A percentile compares a stretch with the other conserved stretches of the same genome.
These are phyloP conservation scores for Colletotrichum lentis DNA, from an alignment of 2,329 filamentous ascomycete genomes.

Conservation along the genomic window DNA sequence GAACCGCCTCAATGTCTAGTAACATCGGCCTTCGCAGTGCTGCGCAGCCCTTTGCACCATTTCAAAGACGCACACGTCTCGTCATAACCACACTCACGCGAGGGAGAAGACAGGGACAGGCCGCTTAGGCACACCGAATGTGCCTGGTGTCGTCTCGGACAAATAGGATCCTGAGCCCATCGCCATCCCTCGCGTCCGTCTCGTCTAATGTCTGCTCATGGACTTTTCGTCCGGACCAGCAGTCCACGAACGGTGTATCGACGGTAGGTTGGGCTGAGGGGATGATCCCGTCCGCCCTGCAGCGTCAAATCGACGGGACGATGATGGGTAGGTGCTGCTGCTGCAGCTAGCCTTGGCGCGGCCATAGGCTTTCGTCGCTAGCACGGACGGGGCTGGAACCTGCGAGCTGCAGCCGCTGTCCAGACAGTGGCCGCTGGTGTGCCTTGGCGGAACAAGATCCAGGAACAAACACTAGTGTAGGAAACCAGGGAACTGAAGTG, in stretches of 20 bases:
- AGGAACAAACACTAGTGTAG: neutral
- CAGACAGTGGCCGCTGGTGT: neutral
- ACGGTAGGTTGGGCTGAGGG: constrained; percentile 22
- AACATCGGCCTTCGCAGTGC: constrained; percentile 8
- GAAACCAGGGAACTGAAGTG: constrained; percentile 13
- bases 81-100: constrained; percentile 1
- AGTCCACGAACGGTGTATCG: constrained; percentile 19
- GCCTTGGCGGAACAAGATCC: constrained; percentile 9
- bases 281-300: constrained; percentile 29
- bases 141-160: constrained; percentile 15
- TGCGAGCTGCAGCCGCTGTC: constrained; percentile 1
- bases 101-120: constrained; percentile 18
- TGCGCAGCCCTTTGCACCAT: constrained; percentile 4
- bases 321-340: constrained; percentile 13
- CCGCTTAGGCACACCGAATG: constrained; percentile 6
- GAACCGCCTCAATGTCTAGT: constrained; percentile 23
- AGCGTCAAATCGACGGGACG: constrained; percentile 19
- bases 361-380: constrained; percentile 3
- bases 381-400: constrained; percentile 34
- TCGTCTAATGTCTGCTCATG: constrained; percentile 26
- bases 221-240: constrained; percentile 18
- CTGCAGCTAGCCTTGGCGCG: constrained; percentile 28
- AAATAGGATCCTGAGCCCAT: constrained; percentile 6
- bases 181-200: constrained; percentile 24
- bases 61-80: constrained; percentile 17